Evolutionary conservation across 305 asterid species (phyloP).

Genomic region (Andrographis paniculata): DNA sequence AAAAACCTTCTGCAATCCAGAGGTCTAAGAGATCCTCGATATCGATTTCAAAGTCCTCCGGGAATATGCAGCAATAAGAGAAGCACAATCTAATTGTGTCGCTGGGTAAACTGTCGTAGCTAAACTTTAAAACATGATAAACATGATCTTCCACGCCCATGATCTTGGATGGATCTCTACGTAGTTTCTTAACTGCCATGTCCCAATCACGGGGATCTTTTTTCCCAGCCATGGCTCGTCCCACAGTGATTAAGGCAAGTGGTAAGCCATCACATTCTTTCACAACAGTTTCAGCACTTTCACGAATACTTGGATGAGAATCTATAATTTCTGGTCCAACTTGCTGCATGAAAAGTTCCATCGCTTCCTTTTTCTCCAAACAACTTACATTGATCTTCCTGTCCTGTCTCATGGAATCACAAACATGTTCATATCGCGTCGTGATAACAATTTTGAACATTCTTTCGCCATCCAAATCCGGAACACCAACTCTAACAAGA

Average conservation of each 20-base stretch:
- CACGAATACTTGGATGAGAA: too few species aligned
- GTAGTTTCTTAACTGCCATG: slow-evolving; percentile 17
- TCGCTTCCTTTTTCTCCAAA: too few species aligned
- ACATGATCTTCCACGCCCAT: slow-evolving; percentile 18
- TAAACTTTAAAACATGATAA: slow-evolving; percentile 16
- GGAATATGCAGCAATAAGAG: slow-evolving; percentile 19
- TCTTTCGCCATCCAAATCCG: too few species aligned
- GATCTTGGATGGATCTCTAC: slow-evolving; percentile 18
- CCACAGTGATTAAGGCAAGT: slow-evolving; percentile 17
- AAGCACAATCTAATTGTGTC: slow-evolving; percentile 17
- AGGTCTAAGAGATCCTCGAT: slow-evolving; percentile 18
- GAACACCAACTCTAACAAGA: too few species aligned
- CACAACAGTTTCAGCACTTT: slow-evolving; percentile 17
- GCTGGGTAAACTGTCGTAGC: slow-evolving; percentile 16
- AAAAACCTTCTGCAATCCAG: slow-evolving; percentile 22
- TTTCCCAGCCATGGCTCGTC: slow-evolving; percentile 22
- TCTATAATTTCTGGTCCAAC: too few species aligned
- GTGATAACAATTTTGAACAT: too few species aligned
- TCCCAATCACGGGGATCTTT: slow-evolving; percentile 21
- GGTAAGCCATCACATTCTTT: slow-evolving; percentile 21
- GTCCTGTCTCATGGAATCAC: too few species aligned
- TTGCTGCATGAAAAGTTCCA: too few species aligned
- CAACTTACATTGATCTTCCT: too few species aligned
- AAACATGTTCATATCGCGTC: too few species aligned
- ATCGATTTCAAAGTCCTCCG: slow-evolving; percentile 19